Conservation (phyloP, 148 eudicot species). For the Fagopyrum tataricum region DNA sequence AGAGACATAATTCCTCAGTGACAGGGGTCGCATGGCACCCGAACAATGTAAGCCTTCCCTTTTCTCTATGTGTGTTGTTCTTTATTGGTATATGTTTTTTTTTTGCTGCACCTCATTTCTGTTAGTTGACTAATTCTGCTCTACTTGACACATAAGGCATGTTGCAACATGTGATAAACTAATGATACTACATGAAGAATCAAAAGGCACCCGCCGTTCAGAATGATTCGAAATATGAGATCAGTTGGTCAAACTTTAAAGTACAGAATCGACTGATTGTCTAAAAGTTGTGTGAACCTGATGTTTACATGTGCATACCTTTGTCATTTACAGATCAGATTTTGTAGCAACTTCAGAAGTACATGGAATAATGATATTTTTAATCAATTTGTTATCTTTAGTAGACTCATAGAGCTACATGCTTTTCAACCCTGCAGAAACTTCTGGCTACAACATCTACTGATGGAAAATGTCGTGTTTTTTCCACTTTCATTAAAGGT, state of each 20-base stretch:
- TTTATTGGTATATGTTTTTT: not conserved
- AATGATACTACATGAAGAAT: not conserved
- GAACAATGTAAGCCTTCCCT: conserved; percentile 57
- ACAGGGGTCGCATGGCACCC: conserved; percentile 99
- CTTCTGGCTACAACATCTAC: conserved; percentile 95
- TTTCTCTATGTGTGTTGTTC: not conserved
- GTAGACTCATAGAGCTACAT: not conserved
- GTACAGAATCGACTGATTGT: not conserved
- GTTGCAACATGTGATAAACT: not conserved
- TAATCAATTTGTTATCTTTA: not conserved
- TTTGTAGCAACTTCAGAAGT: not conserved
- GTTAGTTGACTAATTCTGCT: not conserved
- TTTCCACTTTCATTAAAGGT: conserved; percentile 96
- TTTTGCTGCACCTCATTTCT: not conserved
- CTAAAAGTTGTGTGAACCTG: not conserved
- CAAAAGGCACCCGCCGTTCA: not conserved
- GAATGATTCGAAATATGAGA: not conserved
- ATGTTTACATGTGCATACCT: not conserved
- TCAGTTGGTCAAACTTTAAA: conserved; percentile 1
- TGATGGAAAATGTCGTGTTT: conserved; percentile 96
- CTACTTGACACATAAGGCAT: conserved; percentile 1
- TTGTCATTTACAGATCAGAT: not conserved
- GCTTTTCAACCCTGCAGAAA: conserved; percentile 29
- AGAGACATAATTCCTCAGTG: conserved; percentile 91
- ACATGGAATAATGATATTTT: not conserved